Conservation (phyloP, 805 yeast species). For the Candida krabiensis region DNA sequence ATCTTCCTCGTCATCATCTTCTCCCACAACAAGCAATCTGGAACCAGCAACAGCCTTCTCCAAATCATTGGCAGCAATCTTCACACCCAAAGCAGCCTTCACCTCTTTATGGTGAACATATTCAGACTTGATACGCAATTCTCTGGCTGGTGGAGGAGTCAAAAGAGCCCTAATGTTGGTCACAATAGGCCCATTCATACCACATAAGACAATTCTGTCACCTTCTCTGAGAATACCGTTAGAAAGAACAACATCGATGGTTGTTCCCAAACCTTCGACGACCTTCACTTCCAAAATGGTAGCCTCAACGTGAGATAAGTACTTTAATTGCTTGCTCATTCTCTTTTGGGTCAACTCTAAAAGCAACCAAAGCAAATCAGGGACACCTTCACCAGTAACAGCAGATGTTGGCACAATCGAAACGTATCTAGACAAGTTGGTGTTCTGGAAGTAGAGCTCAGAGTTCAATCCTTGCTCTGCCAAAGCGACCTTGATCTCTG, state of each 20-base stretch:
- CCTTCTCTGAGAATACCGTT: constrained; percentile 95
- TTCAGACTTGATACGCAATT: constrained; percentile 93
- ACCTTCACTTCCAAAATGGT: constrained; percentile 97
- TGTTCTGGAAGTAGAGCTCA: constrained; percentile 93
- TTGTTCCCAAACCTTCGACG: constrained; percentile 97
- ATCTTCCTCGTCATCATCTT: constrained; percentile 97
- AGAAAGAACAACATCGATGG: constrained; percentile 96
- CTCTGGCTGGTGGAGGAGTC: constrained; percentile 97
- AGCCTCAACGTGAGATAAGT: constrained; percentile 90
- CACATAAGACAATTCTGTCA: constrained; percentile 93
- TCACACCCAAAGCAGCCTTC: constrained; percentile 98
- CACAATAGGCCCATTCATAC: constrained; percentile 97
- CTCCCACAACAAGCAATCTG: constrained; percentile 89
- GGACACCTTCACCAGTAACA: constrained; percentile 99
- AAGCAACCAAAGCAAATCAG: constrained; percentile 93
- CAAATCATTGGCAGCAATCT: constrained; percentile 95
- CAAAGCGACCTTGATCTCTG: constrained; percentile 81
- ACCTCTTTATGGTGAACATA: constrained; percentile 96
- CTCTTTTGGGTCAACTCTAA: constrained; percentile 96
- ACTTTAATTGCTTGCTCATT: constrained; percentile 98
- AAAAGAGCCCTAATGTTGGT: constrained; percentile 93
- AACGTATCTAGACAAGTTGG: constrained; percentile 88
- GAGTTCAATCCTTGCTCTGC: constrained; percentile 99
- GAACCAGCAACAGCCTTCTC: constrained; percentile 99
- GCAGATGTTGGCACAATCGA: constrained; percentile 99